Conservation (phyloP, 768 basidiomycete genomes). For the Macrolepiota fuliginosa region DNA sequence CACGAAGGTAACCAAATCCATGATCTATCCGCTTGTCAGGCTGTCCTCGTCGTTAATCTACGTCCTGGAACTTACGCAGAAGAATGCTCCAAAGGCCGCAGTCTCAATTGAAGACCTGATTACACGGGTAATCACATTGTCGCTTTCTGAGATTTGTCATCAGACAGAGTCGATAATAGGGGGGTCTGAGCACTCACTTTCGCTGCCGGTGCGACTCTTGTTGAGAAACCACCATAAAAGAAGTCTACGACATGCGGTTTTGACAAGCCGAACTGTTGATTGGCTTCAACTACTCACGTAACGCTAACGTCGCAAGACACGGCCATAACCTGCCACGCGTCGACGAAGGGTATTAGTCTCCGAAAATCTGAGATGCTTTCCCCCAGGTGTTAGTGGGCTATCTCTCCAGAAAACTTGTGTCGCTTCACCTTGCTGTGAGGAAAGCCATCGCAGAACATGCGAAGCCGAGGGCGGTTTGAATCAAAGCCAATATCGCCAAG, state of each 20-base stretch:
- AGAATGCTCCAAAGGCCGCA: conserved; percentile 27
- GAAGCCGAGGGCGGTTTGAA: conserved; percentile 23
- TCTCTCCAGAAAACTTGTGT: not conserved
- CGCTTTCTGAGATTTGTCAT: conserved; percentile 19
- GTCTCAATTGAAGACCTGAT: conserved; percentile 28
- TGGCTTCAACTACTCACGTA: conserved; percentile 19
- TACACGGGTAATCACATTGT: conserved; percentile 26
- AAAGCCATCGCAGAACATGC: conserved; percentile 22
- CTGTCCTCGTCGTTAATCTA: not conserved
- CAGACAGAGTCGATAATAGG: not conserved
- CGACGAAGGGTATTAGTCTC: conserved; percentile 25
- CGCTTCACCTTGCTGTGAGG: conserved; percentile 19
- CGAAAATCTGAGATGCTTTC: conserved; percentile 22
- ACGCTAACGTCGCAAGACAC: conserved; percentile 25
- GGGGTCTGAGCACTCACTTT: conserved; percentile 16
- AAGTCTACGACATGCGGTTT: conserved; percentile 11
- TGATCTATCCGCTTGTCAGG: conserved; percentile 18
- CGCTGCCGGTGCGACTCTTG: conserved; percentile 23
- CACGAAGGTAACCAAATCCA: conserved; percentile 28
- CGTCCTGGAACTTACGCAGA: conserved; percentile 24
- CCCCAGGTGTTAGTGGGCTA: not conserved
- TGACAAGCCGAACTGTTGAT: not conserved
- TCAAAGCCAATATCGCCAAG: conserved; percentile 17
- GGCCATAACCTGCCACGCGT: conserved; percentile 26
- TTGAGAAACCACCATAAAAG: conserved; percentile 23